phyloP scores from a whole-genome alignment of 768 basidiomycete genomes.

The Leucocoprinus sp. region DNA sequence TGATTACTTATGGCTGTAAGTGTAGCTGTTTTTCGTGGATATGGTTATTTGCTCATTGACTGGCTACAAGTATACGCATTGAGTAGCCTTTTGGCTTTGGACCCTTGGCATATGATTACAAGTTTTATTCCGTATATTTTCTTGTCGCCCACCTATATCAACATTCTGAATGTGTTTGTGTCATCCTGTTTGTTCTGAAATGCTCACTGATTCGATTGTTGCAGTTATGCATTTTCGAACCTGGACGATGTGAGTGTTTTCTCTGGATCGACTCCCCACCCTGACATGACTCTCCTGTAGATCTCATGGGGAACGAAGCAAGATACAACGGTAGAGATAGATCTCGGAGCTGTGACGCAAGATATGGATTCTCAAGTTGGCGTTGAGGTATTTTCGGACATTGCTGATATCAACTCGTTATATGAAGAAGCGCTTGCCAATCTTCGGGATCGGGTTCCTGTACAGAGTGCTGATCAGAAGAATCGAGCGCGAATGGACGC shows the following conservation, averaged over 20 bases:
- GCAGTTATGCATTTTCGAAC: conserved; percentile 79
- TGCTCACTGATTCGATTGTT: background rate
- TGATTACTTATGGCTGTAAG: conserved; percentile 78
- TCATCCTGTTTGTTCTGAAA: background rate
- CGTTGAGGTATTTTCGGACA: conserved; percentile 76
- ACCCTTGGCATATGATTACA: conserved; percentile 95
- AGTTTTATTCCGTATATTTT: conserved; percentile 86
- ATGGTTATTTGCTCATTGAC: background rate
- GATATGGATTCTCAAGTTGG: conserved; percentile 78
- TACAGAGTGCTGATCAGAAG: conserved; percentile 22
- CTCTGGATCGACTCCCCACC: conserved; percentile 11
- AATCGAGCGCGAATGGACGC: conserved; percentile 28
- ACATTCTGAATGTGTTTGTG: conserved; percentile 67
- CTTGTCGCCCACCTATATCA: conserved; percentile 75
- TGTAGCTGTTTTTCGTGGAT: conserved; percentile 3
- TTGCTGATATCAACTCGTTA: conserved; percentile 73
- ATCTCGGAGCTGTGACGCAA: conserved; percentile 79
- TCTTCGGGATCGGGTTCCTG: conserved; percentile 33
- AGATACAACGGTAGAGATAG: conserved; percentile 60
- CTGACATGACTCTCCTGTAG: conserved; percentile 24
- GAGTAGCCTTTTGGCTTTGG: conserved; percentile 75
- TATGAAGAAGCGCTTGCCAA: conserved; percentile 82
- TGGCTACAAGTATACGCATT: conserved; percentile 58
- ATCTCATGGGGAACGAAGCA: conserved; percentile 98
- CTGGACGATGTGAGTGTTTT: conserved; percentile 62